phyloP scores from a whole-genome alignment of 2,329 filamentous ascomycete genomes.

The Trichoderma polysporum region DNA sequence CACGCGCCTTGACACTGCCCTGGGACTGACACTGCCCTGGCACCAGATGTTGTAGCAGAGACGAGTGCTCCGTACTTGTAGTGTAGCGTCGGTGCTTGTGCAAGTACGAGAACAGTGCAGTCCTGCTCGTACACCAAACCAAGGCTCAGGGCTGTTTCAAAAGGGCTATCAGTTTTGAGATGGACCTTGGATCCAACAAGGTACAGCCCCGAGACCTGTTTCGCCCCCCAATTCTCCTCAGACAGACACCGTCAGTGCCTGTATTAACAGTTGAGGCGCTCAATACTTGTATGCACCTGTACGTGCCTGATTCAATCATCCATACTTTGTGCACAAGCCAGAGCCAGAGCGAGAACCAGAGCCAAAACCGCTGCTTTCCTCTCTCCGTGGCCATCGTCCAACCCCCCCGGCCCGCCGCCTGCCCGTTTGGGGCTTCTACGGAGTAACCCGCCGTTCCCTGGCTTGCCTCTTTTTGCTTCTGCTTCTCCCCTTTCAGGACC shows the following conservation, averaged over 20 bases:
- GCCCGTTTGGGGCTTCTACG: slow-evolving; percentile 3
- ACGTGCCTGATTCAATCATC: not conserved
- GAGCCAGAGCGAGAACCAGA: not conserved
- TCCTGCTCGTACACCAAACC: no score
- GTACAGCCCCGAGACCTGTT: no score
- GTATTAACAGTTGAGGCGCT: no score
- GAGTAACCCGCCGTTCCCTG: not conserved
- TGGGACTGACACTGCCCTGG: not conserved
- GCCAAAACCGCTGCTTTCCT: not conserved
- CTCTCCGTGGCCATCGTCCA: no score
- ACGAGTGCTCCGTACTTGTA: no score
- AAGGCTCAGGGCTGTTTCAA: no score
- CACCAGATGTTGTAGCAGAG: not conserved
- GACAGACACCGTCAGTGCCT: not conserved
- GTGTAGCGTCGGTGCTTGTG: no score
- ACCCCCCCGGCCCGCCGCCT: not conserved
- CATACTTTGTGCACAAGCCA: not conserved
- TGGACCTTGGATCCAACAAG: no score
- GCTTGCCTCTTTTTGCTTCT: not conserved
- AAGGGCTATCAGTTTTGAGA: no score
- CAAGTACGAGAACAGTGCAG: no score
- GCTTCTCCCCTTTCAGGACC: not conserved
- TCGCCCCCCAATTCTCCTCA: not conserved
- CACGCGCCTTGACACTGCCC: not conserved
- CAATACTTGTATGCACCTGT: not conserved